Conservation (phyloP, 208 protist species). For the Entamoeba moshkovskii region DNA sequence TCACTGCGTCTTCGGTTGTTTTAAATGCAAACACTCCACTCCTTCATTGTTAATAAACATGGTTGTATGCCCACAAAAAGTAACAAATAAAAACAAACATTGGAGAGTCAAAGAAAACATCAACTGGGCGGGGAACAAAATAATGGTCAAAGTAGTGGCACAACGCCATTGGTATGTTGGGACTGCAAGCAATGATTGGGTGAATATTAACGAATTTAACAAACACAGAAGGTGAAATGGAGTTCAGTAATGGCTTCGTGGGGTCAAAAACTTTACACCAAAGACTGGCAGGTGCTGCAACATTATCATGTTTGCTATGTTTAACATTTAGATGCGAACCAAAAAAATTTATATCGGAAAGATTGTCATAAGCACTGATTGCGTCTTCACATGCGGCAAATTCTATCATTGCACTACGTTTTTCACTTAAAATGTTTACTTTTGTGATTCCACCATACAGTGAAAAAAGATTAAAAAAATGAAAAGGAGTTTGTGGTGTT, state of each 20-base stretch:
- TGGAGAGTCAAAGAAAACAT: not conserved
- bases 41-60: too few species aligned
- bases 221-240: not conserved
- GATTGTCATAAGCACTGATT: not conserved
- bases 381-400: not conserved
- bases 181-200: not conserved
- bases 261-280: not conserved
- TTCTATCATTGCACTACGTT: not conserved
- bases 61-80: too few species aligned
- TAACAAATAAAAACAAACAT: not conserved
- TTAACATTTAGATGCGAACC: not conserved
- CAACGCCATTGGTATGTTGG: not conserved
- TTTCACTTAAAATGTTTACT: not conserved
- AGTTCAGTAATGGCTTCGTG: not conserved
- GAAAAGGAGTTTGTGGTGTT: not conserved
- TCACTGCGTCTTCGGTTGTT: not conserved
- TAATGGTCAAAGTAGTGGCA: slow-evolving; percentile 5
- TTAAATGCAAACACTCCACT: not conserved
- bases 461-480: not conserved
- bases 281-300: not conserved
- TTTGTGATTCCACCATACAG: not conserved
- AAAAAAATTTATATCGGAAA: not conserved
- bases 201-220: not conserved
- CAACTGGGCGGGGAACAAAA: not conserved
- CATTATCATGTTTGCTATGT: not conserved